Percentiles rank a stretch among this genome's conserved stretches.
These are phyloP conservation scores for Begonia fuchsioides DNA, from an alignment of 306 rosid species.

Conservation along the genomic window DNA sequence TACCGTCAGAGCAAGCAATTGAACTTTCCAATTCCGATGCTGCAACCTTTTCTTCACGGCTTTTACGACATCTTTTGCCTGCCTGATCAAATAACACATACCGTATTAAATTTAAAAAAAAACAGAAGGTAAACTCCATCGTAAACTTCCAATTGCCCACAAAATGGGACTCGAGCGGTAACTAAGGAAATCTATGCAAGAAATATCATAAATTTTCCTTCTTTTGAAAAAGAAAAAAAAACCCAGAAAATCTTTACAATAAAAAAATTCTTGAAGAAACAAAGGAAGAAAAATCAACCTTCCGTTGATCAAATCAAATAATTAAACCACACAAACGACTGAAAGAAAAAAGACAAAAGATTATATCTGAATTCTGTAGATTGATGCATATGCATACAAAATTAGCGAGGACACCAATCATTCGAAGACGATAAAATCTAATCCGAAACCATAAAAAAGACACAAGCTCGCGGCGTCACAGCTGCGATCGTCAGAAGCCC, in stretches of 20 bases:
- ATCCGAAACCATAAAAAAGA: not conserved
- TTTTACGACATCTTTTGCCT: conserved; percentile 90
- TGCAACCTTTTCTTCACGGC: conserved; percentile 91
- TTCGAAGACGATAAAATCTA: not conserved
- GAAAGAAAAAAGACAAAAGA: not conserved
- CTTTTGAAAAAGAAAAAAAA: no score
- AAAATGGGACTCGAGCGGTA: not conserved
- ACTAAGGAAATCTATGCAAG: not conserved
- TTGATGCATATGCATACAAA: not conserved
- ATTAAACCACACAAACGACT: conserved; percentile 1
- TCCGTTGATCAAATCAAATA: not conserved
- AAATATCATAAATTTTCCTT: no score
- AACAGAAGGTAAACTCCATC: not conserved
- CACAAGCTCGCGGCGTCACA: no score
- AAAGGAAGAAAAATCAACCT: not conserved
- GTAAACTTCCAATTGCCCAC: not conserved
- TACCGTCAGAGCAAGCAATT: conserved; percentile 81
- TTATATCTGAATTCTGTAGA: not conserved
- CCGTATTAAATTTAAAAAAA: not conserved
- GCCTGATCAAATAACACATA: conserved; percentile 42
- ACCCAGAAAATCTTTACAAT: no score
- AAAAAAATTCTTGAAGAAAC: no score
- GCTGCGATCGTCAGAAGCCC: conserved; percentile 10
- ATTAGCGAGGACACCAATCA: not conserved
- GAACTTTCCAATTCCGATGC: conserved; percentile 81